phyloP scores from a whole-genome alignment of 495 filamentous ascomycete genomes.

The Corynascus novoguineensis region DNA sequence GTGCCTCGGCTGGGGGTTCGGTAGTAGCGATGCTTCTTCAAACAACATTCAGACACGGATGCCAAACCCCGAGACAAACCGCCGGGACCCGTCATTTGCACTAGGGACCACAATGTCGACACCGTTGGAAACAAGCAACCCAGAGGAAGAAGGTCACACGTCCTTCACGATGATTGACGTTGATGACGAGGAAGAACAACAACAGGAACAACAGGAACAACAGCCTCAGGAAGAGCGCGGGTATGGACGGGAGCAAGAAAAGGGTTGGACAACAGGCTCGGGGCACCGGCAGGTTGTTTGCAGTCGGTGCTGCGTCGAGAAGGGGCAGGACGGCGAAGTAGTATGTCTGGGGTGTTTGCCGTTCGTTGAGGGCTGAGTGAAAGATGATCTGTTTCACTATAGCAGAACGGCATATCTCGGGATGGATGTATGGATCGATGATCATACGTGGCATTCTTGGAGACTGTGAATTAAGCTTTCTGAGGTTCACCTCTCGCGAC shows the following conservation, averaged over 20 bases:
- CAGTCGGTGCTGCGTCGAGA: slow-evolving; percentile 45
- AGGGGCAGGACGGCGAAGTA: slow-evolving; percentile 41
- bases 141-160: slow-evolving; percentile 14
- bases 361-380: slow-evolving; percentile 38
- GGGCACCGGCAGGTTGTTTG: slow-evolving; percentile 41
- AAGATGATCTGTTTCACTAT: neutral
- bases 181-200: slow-evolving; percentile 17
- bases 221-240: no score
- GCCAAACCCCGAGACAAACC: neutral
- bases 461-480: no score
- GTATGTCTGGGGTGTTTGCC: slow-evolving; percentile 43
- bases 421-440: neutral
- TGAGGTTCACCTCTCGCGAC: no score
- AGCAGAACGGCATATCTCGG: neutral
- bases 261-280: slow-evolving; percentile 28
- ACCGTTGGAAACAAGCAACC: no score
- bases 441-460: no score
- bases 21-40: no score
- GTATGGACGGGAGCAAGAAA: neutral
- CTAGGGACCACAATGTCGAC: no score
- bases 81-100: no score
- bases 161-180: slow-evolving; percentile 41
- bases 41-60: no score
- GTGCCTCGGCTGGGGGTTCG: slow-evolving; percentile 36
- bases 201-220: neutral